These are phyloP conservation scores for Colletotrichum spinosum DNA, from an alignment of 2,329 filamentous ascomycete genomes.

Conservation along the genomic window DNA sequence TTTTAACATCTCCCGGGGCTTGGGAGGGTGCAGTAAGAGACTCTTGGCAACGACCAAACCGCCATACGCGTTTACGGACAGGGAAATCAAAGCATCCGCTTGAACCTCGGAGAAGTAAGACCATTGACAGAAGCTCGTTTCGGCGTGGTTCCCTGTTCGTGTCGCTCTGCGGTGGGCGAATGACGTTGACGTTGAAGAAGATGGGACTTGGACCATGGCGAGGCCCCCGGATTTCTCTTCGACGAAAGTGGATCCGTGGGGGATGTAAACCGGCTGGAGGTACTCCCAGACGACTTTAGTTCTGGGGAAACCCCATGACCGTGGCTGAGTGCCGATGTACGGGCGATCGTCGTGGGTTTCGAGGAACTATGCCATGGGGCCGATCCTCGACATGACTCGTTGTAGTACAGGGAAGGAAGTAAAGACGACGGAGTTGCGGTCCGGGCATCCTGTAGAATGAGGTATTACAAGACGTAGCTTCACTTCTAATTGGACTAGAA, in stretches of 20 bases:
- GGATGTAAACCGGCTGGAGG: not conserved
- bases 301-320: no score
- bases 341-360: no score
- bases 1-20: not conserved
- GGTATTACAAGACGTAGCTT: no score
- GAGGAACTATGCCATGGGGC: not conserved
- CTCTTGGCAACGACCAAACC: not conserved
- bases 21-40: not conserved
- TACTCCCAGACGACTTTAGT: no score
- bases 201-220: not conserved
- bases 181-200: not conserved
- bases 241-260: not conserved
- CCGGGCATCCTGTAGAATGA: no score
- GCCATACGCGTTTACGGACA: not conserved
- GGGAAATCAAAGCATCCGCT: not conserved
- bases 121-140: no score
- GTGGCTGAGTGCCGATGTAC: no score
- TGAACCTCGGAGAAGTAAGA: conserved; percentile 6
- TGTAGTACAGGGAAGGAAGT: no score
- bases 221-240: not conserved
- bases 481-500: no score
- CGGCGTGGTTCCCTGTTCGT: conserved; percentile 2
- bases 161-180: conserved; percentile 1
- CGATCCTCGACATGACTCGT: no score
- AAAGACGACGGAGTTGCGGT: no score